Conservation (phyloP, 257 asterid species). For the Dorcoceras hygrometricum region DNA sequence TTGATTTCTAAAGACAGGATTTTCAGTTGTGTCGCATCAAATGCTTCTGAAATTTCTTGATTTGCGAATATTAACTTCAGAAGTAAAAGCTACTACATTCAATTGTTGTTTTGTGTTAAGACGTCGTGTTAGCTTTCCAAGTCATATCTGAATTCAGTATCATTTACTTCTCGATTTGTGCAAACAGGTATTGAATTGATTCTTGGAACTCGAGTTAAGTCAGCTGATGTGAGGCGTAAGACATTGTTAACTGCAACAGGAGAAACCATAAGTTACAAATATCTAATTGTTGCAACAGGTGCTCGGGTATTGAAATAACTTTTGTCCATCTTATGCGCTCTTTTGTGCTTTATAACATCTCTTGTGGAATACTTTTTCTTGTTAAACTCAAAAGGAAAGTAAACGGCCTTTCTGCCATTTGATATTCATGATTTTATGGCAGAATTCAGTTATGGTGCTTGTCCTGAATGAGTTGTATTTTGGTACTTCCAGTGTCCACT, state of each 20-base stretch:
- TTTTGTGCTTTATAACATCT: slow-evolving; percentile 19
- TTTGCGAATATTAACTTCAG: neutral
- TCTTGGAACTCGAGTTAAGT: slow-evolving; percentile 80
- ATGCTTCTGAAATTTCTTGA: neutral
- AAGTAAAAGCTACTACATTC: neutral
- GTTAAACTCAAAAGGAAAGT: neutral
- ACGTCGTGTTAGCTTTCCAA: slow-evolving; percentile 5
- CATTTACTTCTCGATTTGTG: slow-evolving; percentile 22
- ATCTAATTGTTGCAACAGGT: slow-evolving; percentile 88
- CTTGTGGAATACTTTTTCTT: too few species aligned
- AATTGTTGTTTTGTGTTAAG: slow-evolving; percentile 1
- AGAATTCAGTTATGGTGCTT: slow-evolving; percentile 3
- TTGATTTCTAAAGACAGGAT: neutral
- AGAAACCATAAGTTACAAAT: slow-evolving; percentile 83
- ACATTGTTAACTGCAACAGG: slow-evolving; percentile 76
- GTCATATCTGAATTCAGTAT: slow-evolving; percentile 3
- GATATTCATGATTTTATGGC: neutral
- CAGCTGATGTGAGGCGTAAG: slow-evolving; percentile 80
- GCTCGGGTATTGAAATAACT: slow-evolving; percentile 75
- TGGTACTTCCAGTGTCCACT: neutral
- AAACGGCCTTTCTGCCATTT: neutral
- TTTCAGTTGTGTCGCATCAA: neutral
- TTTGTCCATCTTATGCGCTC: slow-evolving; percentile 17
- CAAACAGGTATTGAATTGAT: slow-evolving; percentile 73
- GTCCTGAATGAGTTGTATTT: slow-evolving; percentile 9